Base-by-base conservation (phyloP, 73 alveolate genomes). In the Paramecium caudatum region DNA sequence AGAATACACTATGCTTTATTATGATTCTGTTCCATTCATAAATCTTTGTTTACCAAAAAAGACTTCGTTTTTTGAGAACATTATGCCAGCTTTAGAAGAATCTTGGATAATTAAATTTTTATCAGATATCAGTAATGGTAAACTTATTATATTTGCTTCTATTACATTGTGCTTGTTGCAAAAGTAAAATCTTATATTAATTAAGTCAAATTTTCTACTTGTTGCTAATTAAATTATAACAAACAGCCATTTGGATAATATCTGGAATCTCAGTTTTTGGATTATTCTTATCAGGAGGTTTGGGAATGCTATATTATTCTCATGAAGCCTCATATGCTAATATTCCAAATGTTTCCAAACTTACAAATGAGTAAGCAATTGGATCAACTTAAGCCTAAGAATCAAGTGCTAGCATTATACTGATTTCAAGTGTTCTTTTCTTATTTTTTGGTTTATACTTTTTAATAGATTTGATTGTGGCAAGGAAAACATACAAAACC, bases 91-190 rank as follows among this genome's bases (percentile, higher is more conserved):
- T 25, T 65, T 65, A 65, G 46, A 65, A 4, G 16, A 65, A 36
- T 33, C 47, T 25, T 5, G 13, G 3, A 36, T 65, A 0, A 65
- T 65, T 33, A 65, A 33, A 4, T 30, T 65, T 65, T 65, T 65
- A 65, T 65, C 83, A 3, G 83, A 65, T 65, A 30, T 65, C 7
- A 33, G 49, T 65, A 65, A n/a, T 5, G 83, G 83, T 32, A 65
- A 36, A 16, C 10, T 32, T 0, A 30, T 65, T 1, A 65, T 65
- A 30, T n/a, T 65, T 33, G 83, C 50, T n/a, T 7, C 61, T 4
- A 1, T 65, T 27, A 21, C 49, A 13, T 12, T 65, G 1, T 65
- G 83, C 39, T 65, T 65, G n/a, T 55, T 55, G 12, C 6, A 27
- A 55, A 55, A 55, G 80, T 55, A 55, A 55, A 0, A 55, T 2